Base-by-base conservation (phyloP, 345 rosid species). In the Euphorbia peplus region DNA sequence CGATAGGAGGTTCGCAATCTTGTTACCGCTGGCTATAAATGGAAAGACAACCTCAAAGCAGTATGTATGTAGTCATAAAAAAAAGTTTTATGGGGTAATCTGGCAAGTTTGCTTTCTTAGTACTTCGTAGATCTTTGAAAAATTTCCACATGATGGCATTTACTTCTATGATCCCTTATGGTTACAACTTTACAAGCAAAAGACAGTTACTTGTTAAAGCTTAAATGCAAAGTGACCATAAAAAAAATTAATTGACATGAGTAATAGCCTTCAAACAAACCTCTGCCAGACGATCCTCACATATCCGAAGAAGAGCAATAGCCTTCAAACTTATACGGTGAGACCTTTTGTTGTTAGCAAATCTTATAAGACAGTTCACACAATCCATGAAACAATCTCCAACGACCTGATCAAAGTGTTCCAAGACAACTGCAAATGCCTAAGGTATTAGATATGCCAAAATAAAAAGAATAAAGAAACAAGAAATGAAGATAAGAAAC, bases 361-460 rank as follows among this genome's bases (percentile, higher is more conserved):
- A 95, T 72, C 98, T 85, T 73, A 95, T 95, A 70, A 95, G 97
- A 83, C 98, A 90, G 84, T 95, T 95, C 75, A 91, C 98, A 11
- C 98, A 91, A 74, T 95, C 99, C 99, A 91, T 88, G 76, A 95
- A 95, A 83, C 97, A 95, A 76, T 95, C 99, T 74, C 99, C 97
- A 69, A 88, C 90, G 26, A 95, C 97, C 80, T 90, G 98, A 78
- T 95, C 99, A 79, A 95, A 95, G 85, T 95, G 99, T 74, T 95
- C 99, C 85, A 95, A 75, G 73, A 91, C 80, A 86, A 95, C 99
- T 95, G 95, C 91, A 83, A 68, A 77, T n/a, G 50, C 61, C 59
- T 44, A 66, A 71, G 55, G 69, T 66, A 74, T 86, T 80, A 87
- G 64, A 75, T 32, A 66, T 63, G 73, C 60, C 26, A 70, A 26